phyloP scores from a whole-genome alignment of 2,329 filamentous ascomycete genomes.

The Trichophyton verrucosum region DNA sequence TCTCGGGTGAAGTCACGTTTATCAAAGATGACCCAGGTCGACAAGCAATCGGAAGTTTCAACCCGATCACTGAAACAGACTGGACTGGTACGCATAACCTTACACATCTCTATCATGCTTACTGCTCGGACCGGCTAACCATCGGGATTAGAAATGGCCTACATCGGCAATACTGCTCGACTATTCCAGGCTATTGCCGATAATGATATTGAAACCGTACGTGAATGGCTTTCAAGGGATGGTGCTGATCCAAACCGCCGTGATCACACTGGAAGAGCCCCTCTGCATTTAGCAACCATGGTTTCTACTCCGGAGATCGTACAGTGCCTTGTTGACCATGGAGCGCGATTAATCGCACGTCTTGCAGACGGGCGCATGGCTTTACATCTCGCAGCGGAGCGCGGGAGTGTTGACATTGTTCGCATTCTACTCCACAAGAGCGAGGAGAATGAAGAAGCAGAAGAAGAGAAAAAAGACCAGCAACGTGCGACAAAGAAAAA shows the following conservation, averaged over 20 bases:
- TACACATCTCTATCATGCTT: neutral
- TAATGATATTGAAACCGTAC: slow-evolving; percentile 55
- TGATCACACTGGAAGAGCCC: slow-evolving; percentile 67
- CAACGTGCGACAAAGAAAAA: neutral
- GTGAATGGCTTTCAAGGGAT: slow-evolving; percentile 57
- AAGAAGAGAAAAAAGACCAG: slow-evolving; percentile 9
- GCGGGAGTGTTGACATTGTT: slow-evolving; percentile 57
- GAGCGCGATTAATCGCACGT: slow-evolving; percentile 59
- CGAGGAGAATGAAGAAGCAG: slow-evolving; percentile 48
- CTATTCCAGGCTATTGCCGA: slow-evolving; percentile 75
- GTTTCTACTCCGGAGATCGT: slow-evolving; percentile 59
- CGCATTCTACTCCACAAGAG: slow-evolving; percentile 47
- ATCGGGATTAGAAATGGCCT: slow-evolving; percentile 53
- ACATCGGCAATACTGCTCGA: slow-evolving; percentile 63
- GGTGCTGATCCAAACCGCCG: slow-evolving; percentile 58
- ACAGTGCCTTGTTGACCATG: slow-evolving; percentile 56
- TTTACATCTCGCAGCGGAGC: slow-evolving; percentile 65
- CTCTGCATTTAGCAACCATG: slow-evolving; percentile 63
- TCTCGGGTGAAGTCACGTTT: slow-evolving; percentile 62
- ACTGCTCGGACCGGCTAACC: neutral
- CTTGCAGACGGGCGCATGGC: slow-evolving; percentile 70
- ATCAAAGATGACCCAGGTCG: slow-evolving; percentile 70
- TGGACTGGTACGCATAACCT: slow-evolving; percentile 45
- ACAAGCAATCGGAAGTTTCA: slow-evolving; percentile 60
- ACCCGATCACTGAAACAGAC: slow-evolving; percentile 67